phyloP scores from a whole-genome alignment of 768 basidiomycete genomes.

The Daedalea quercina region DNA sequence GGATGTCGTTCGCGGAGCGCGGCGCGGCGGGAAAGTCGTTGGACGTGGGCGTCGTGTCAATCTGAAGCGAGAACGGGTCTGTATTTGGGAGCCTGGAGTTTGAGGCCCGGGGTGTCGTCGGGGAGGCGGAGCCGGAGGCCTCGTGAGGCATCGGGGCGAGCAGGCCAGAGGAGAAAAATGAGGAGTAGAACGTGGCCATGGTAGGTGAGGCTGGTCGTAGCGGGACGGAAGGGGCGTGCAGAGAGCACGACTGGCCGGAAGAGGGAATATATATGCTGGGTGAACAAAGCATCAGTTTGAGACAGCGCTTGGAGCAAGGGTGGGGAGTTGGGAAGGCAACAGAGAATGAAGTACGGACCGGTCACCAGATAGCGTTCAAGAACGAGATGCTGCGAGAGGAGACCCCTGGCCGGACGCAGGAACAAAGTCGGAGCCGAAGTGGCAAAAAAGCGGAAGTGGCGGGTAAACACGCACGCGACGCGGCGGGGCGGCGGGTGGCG shows the following conservation, averaged over 20 bases:
- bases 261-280: background rate
- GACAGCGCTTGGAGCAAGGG: background rate
- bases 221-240: background rate
- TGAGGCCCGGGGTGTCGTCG: conserved; percentile 19
- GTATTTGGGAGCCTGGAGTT: conserved; percentile 20
- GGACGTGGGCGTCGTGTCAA: conserved; percentile 32
- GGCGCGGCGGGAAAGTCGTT: conserved; percentile 13
- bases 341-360: background rate
- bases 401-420: too few species aligned
- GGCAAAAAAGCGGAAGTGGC: too few species aligned
- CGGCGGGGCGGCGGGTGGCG: too few species aligned
- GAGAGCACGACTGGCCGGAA: background rate
- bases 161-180: conserved; percentile 67
- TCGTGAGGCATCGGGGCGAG: conserved; percentile 38
- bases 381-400: background rate
- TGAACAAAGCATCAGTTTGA: background rate
- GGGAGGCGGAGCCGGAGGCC: conserved; percentile 17
- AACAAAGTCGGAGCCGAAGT: too few species aligned
- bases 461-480: too few species aligned
- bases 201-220: background rate
- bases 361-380: background rate
- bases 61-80: conserved; percentile 17
- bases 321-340: background rate
- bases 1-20: conserved; percentile 19
- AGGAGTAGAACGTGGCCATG: conserved; percentile 39